Conservation (phyloP, 148 eudicot genomes). For the Nyssa sinensis region DNA sequence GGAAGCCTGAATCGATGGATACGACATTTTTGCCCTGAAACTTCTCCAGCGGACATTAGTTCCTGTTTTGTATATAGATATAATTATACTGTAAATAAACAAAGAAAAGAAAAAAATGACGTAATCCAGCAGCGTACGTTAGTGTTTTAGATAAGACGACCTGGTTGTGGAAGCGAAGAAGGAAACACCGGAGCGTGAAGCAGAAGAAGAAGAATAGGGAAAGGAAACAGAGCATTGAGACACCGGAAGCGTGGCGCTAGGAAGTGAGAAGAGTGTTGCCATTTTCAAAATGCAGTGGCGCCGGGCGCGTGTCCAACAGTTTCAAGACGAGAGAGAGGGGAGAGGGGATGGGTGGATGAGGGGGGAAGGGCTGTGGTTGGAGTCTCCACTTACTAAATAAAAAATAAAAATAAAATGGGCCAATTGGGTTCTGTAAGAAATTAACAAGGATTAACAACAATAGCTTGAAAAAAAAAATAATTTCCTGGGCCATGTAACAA, state of each 20-base stretch:
- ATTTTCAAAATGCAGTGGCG: background rate
- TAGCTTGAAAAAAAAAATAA: no score
- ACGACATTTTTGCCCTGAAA: slow-evolving; percentile 53
- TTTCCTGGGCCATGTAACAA: no score
- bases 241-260: background rate
- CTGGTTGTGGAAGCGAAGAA: slow-evolving; percentile 28
- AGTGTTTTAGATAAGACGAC: slow-evolving; percentile 15
- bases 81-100: background rate
- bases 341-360: no score
- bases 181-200: slow-evolving; percentile 23
- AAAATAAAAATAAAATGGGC: no score
- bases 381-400: no score
- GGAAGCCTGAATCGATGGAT: slow-evolving; percentile 24
- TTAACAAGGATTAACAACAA: no score
- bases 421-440: no score
- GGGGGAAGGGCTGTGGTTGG: no score
- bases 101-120: background rate
- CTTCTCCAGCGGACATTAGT: background rate
- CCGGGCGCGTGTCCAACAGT: background rate
- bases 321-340: background rate
- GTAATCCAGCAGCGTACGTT: background rate
- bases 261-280: background rate
- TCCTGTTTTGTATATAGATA: background rate
- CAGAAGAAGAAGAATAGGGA: background rate
- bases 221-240: background rate